Base-by-base conservation (phyloP, 345 rosid genomes). In the Rhodamnia rubescens region DNA sequence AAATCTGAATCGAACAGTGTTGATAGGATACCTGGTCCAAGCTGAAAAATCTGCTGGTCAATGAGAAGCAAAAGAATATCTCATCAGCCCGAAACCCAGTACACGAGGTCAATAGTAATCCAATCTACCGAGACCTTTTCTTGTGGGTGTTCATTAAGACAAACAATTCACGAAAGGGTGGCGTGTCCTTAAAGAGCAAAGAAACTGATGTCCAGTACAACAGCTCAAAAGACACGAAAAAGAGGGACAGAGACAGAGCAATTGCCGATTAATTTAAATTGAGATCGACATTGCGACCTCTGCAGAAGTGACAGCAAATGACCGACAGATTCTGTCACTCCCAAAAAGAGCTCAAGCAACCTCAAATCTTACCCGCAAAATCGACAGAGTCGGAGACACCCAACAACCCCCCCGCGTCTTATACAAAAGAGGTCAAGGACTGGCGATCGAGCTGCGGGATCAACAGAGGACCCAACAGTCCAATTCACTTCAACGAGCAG, bases 1-100 rank as follows among this genome's bases (percentile, higher is more conserved):
- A 42, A 89, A 87, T 86, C 88, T 90, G 89, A 29, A 89, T 83
- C 59, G 81, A 88, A 84, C 90, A 85, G 88, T 58, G 32, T 81
- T 44, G 78, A 54, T 61, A 84, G 24, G 78, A 69, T 32, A 36
- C n/a, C 58, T 75, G 20, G 51, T 58, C 84, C n/a, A 74, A 85
- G 52, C 36, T 53, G 50, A 75, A 81, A 75, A 59, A 84, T 86
- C 83, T 29, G 40, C 15, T 26, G 83, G 64, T 53, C 58, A 40
- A 55, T 36, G 47, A 36, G 47, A 69, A 69, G 26, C 47, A 69
- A 69, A 21, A 36, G 42, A 18, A 32, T 69, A 82, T 47, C 26
- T 82, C 84, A 52, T 52, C 59, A 69, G 80, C 80, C 80, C 24
- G 40, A 69, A 69, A 36, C 47, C 80, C 80, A 69, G 80, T 11